Evolutionary conservation across 2,329 filamentous ascomycete genomes (phyloP).

Genomic region (Clonostachys sp.): DNA sequence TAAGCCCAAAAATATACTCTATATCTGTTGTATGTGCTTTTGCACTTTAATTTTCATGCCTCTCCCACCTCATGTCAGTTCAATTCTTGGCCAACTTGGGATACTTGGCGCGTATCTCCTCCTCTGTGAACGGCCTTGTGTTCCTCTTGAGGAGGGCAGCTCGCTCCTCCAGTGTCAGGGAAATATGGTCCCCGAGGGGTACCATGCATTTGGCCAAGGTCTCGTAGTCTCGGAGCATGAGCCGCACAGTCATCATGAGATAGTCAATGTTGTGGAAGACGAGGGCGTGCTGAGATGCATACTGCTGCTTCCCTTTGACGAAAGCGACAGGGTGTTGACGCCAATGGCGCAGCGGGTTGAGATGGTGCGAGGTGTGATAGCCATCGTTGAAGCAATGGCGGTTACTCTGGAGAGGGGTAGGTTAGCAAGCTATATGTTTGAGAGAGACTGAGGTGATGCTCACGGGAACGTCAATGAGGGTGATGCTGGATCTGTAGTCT

Average conservation of each 20-base stretch:
- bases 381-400: slow-evolving; percentile 80
- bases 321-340: slow-evolving; percentile 74
- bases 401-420: slow-evolving; percentile 54
- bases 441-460: slow-evolving; percentile 20
- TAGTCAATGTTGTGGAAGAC: slow-evolving; percentile 82
- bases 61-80: too few species aligned
- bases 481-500: slow-evolving; percentile 75
- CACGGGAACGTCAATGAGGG: slow-evolving; percentile 73
- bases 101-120: slow-evolving; percentile 59
- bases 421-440: background rate
- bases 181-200: slow-evolving; percentile 67
- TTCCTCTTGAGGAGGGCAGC: slow-evolving; percentile 58
- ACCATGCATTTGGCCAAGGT: slow-evolving; percentile 67
- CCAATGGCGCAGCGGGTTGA: slow-evolving; percentile 77
- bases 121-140: slow-evolving; percentile 61
- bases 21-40: too few species aligned
- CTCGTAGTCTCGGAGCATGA: slow-evolving; percentile 68
- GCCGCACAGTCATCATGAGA: slow-evolving; percentile 65
- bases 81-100: background rate
- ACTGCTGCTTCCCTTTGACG: slow-evolving; percentile 62
- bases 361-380: slow-evolving; percentile 77
- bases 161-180: slow-evolving; percentile 59
- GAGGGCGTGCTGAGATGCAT: slow-evolving; percentile 62
- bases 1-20: too few species aligned
- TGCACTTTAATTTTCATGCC: too few species aligned